Evolutionary conservation across 2,329 filamentous ascomycete genomes (phyloP), one percentile per base, ranked within the genome.

Genomic region (Aspergillus versicolor): DNA sequence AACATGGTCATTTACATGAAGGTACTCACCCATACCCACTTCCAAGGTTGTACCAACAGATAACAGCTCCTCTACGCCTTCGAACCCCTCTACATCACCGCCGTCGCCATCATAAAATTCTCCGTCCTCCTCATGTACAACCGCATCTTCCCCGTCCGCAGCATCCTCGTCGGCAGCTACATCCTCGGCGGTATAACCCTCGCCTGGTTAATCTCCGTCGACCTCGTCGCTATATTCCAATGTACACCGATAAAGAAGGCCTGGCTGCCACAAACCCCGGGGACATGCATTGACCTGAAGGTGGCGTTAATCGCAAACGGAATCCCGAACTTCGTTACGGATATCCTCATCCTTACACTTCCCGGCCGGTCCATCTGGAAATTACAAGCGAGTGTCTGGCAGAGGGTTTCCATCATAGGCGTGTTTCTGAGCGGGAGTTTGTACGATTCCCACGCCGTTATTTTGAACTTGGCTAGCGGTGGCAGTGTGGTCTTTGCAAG

Each of bases 91-190:
- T 54, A 54, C n/a, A 54, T 54, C 22, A 43, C 52, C 5, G 24
- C 32, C 8, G 44, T 42, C n/a, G 52, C 43, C 15, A 19, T 54
- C 34, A 54, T 54, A 24, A 49, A 54, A 17, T 21, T 54, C 15
- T 54, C 52, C 32, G 52, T 54, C 32, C 52, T 54, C 19, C 44
- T 54, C 15, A 54, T 54, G 52, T 54, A 54, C 30, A 22, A 54
- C 19, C 52, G 52, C 21, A 54, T 54, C 15, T 54, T 54, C 21
- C 44, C 52, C 22, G 44, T 54, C 12, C 52, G 34, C 37, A 41
- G 24, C 15, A 48, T 54, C 30, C 44, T 44, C 21, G 24, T 54
- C 12, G 37, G 44, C n/a, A 21, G 34, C 44, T 48, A 48, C n/a
- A 37, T 54, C 30, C 13, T 54, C 2, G 44, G 44, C 22, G n/a